A percentile compares a stretch with the other conserved stretches of the same genome.
Evolutionary conservation across 2,329 filamentous ascomycete genomes (phyloP).

Genomic region (Blastomyces parvus): DNA sequence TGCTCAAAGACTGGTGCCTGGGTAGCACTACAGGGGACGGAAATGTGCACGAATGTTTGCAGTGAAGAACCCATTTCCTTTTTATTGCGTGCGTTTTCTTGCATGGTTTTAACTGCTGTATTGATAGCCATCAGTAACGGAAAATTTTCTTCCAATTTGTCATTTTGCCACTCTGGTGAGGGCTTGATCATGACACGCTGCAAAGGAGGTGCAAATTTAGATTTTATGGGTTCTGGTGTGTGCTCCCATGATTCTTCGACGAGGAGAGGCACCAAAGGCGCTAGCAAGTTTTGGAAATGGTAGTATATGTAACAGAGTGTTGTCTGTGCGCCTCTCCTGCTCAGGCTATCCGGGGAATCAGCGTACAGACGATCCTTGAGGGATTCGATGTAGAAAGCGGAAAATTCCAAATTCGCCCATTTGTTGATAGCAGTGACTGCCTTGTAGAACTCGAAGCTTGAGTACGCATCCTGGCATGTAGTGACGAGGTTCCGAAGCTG

Average conservation of each 20-base stretch:
- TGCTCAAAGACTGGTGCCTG: constrained; percentile 22
- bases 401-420: constrained; percentile 75
- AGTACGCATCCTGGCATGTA: constrained; percentile 56
- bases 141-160: constrained; percentile 41
- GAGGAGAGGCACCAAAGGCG: constrained; percentile 69
- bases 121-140: constrained; percentile 43
- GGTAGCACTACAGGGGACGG: constrained; percentile 18
- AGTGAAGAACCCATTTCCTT: constrained; percentile 73
- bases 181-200: constrained; percentile 29
- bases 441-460: constrained; percentile 72
- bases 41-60: constrained; percentile 56
- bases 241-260: constrained; percentile 84
- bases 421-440: constrained; percentile 63
- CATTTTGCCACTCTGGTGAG: constrained; percentile 31
- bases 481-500: constrained; percentile 59
- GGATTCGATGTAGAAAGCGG: constrained; percentile 87
- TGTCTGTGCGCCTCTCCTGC: constrained; percentile 49
- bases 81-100: constrained; percentile 61
- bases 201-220: constrained; percentile 39
- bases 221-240: constrained; percentile 55
- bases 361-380: constrained; percentile 90
- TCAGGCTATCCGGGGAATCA: constrained; percentile 55
- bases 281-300: constrained; percentile 67
- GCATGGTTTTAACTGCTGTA: constrained; percentile 60
- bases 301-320: constrained; percentile 55